phyloP scores from a whole-genome alignment of 2,329 filamentous ascomycete species.

The Stemphylium vesicarium region DNA sequence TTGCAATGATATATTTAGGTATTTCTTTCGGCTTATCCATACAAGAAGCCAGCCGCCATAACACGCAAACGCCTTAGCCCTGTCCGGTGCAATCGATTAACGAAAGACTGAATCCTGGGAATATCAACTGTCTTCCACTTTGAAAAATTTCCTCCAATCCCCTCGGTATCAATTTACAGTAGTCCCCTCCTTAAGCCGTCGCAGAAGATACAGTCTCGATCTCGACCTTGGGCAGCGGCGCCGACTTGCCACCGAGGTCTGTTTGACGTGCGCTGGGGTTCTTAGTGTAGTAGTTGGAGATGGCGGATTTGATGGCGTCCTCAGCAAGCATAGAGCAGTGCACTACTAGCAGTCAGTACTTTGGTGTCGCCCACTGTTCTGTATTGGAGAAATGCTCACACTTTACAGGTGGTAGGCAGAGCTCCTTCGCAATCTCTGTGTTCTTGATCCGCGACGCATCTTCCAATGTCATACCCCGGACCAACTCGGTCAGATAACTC shows the following conservation, averaged over 20 bases:
- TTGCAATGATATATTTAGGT: constrained; percentile 9
- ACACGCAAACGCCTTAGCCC: constrained; percentile 21
- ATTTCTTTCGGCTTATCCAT: constrained; percentile 10
- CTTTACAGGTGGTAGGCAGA: constrained; percentile 88
- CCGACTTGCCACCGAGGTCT: constrained; percentile 76
- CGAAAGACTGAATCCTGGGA: constrained; percentile 16
- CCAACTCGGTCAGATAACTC: constrained; percentile 92
- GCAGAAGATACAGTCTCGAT: constrained; percentile 59
- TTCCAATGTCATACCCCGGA: constrained; percentile 94
- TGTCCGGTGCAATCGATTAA: constrained; percentile 10
- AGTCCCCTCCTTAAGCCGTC: constrained; percentile 38
- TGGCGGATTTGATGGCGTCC: constrained; percentile 90
- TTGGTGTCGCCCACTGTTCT: neutral
- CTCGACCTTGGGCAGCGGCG: constrained; percentile 70
- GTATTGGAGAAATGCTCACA: constrained; percentile 59
- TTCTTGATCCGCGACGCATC: constrained; percentile 93
- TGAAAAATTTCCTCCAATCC: neutral
- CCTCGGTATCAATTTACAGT: constrained; percentile 33
- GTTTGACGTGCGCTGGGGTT: constrained; percentile 78
- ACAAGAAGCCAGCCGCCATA: constrained; percentile 11
- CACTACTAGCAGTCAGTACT: constrained; percentile 58
- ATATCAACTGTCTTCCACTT: neutral
- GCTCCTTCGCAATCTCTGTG: constrained; percentile 96
- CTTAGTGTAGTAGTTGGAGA: constrained; percentile 90
- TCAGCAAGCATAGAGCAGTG: constrained; percentile 94